A percentile compares a stretch with the other conserved stretches of the same genome.
phyloP scores from a whole-genome alignment of 139 green algal genomes.

The Picochlorum sp. region DNA sequence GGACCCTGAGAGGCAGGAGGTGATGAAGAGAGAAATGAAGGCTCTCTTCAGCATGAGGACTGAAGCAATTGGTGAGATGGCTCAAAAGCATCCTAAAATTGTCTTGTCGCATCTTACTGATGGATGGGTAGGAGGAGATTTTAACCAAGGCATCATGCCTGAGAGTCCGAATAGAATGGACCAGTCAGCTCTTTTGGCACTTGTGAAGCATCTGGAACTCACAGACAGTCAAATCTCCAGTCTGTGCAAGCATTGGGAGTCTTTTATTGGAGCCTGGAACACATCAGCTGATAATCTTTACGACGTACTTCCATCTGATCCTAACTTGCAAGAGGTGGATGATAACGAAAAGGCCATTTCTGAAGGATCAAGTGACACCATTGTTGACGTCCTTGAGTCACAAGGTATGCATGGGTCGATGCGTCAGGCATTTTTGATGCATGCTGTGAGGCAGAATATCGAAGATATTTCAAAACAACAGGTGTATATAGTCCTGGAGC shows the following conservation, averaged over 20 bases:
- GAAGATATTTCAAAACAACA: background rate
- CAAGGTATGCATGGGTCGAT: background rate
- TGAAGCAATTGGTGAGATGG: background rate
- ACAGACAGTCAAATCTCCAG: background rate
- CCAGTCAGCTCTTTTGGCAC: background rate
- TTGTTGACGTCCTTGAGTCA: background rate
- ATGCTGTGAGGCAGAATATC: conserved; percentile 3
- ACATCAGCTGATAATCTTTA: background rate
- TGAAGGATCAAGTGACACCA: background rate
- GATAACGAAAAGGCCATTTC: background rate
- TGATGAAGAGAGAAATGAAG: background rate
- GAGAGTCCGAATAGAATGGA: background rate
- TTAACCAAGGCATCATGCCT: background rate
- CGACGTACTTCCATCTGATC: background rate
- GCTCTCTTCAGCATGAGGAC: background rate
- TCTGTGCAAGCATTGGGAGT: background rate
- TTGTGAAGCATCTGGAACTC: background rate
- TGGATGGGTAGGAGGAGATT: background rate
- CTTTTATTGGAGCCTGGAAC: background rate
- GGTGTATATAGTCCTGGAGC: background rate
- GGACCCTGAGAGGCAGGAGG: background rate
- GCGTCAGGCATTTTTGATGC: background rate
- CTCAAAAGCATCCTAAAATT: background rate
- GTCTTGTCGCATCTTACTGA: conserved; percentile 1
- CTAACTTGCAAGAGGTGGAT: background rate